phyloP scores from a whole-genome alignment of 2,329 filamentous ascomycete species.

The Colletotrichum melonis region DNA sequence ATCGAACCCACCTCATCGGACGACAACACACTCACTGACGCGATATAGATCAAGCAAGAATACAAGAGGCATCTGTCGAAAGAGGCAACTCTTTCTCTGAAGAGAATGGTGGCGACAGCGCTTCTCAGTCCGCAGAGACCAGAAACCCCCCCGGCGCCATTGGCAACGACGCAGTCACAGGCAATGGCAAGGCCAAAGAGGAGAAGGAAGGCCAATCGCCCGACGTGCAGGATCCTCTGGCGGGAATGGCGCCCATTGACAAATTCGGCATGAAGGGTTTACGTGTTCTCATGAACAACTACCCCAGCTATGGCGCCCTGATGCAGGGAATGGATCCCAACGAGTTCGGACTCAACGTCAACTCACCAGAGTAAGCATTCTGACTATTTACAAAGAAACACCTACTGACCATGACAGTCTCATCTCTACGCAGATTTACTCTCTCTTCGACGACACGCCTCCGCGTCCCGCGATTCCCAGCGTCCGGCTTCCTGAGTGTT shows the following conservation, averaged over 20 bases:
- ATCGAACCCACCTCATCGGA: neutral
- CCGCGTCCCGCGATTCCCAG: conserved; percentile 68
- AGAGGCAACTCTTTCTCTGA: conserved; percentile 58
- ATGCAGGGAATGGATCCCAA: conserved; percentile 70
- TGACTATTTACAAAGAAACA: neutral
- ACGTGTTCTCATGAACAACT: conserved; percentile 72
- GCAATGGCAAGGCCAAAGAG: conserved; percentile 57
- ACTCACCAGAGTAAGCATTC: conserved; percentile 64
- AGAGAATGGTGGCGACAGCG: conserved; percentile 50
- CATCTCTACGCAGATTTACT: conserved; percentile 70
- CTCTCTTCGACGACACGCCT: conserved; percentile 69
- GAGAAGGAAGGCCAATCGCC: conserved; percentile 52
- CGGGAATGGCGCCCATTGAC: conserved; percentile 71
- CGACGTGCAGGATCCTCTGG: conserved; percentile 67
- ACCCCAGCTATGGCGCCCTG: conserved; percentile 71
- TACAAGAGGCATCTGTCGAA: conserved; percentile 56
- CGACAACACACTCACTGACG: neutral
- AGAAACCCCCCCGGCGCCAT: conserved; percentile 59
- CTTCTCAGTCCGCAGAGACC: conserved; percentile 46
- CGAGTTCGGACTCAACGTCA: conserved; percentile 68
- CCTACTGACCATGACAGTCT: conserved; percentile 50
- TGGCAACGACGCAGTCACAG: conserved; percentile 53
- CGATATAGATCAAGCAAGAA: conserved; percentile 45
- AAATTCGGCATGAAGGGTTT: conserved; percentile 75
- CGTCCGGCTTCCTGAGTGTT: conserved; percentile 72